These are phyloP conservation scores for Saccharomycopsis vini DNA, from an alignment of 805 yeast species.

Conservation along the genomic window DNA sequence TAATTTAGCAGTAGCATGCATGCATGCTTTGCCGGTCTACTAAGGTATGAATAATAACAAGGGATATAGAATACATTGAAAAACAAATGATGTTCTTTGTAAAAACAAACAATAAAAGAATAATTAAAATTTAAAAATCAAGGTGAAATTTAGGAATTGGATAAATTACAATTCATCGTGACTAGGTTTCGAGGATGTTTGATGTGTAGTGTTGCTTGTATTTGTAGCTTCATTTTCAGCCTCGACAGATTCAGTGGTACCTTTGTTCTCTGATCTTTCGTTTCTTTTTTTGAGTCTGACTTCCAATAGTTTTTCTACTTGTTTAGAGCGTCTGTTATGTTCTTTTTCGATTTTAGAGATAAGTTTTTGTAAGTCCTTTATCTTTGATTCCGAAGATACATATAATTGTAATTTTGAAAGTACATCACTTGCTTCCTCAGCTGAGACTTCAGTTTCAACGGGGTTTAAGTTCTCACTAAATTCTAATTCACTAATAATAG, in stretches of 20 bases:
- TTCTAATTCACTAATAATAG: conserved; percentile 4
- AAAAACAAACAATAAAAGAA: too few relatives aligned
- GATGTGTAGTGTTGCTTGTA: too few relatives aligned
- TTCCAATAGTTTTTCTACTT: conserved; percentile 15
- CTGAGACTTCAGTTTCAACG: conserved; percentile 8
- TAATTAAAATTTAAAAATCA: too few relatives aligned
- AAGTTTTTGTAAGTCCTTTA: conserved; percentile 8
- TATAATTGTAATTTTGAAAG: conserved; percentile 6
- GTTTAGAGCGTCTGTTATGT: conserved; percentile 14
- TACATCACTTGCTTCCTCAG: conserved; percentile 11
- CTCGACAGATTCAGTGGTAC: neutral
- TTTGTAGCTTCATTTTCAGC: too few relatives aligned
- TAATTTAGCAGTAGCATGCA: too few relatives aligned
- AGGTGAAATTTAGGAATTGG: too few relatives aligned
- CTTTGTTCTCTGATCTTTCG: conserved; percentile 8
- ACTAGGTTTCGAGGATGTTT: too few relatives aligned
- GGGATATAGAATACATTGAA: too few relatives aligned
- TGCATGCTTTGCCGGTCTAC: too few relatives aligned
- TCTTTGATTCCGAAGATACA: neutral
- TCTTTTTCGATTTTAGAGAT: conserved; percentile 12
- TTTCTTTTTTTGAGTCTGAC: conserved; percentile 16
- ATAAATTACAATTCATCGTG: neutral
- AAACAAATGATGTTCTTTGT: too few relatives aligned
- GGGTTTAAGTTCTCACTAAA: neutral
- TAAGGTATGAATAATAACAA: too few relatives aligned